phyloP scores from a whole-genome alignment of 139 green algal species.

The Edaphochlamys debaryana region DNA sequence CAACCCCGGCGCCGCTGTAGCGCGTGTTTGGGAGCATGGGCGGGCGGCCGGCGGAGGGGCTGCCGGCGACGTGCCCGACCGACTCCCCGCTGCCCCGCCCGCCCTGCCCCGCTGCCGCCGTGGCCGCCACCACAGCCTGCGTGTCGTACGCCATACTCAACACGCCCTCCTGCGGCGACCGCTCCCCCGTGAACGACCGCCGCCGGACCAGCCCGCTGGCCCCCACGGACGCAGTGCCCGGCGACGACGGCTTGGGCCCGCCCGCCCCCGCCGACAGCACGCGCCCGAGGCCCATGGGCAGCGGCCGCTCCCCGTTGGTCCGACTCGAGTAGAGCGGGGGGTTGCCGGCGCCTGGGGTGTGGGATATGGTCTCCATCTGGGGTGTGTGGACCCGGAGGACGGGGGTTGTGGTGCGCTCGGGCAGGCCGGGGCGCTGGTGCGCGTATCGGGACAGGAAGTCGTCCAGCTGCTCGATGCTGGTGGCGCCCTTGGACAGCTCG shows the following conservation, averaged over 20 bases:
- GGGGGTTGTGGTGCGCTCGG: conserved; percentile 35
- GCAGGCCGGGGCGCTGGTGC: conserved; percentile 8
- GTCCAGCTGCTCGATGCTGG: conserved; percentile 46
- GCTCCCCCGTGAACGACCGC: conserved; percentile 26
- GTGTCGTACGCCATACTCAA: background rate
- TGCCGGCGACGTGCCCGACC: background rate
- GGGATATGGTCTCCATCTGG: background rate
- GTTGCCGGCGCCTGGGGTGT: background rate
- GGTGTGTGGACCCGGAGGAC: conserved; percentile 33
- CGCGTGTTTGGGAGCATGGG: conserved; percentile 31
- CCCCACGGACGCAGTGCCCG: background rate
- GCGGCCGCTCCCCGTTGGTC: conserved; percentile 14
- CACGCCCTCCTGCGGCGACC: conserved; percentile 6
- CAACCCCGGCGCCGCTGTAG: conserved; percentile 6
- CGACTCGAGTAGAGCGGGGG: conserved; percentile 4
- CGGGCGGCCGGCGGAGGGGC: background rate
- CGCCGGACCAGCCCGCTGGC: background rate
- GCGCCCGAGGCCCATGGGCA: conserved; percentile 6
- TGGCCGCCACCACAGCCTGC: too few species aligned
- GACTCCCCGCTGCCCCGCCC: too few species aligned
- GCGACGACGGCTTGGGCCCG: too few species aligned
- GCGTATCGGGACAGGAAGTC: conserved; percentile 48
- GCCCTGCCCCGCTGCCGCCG: too few species aligned
- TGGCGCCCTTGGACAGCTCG: conserved; percentile 9
- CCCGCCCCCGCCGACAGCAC: background rate